These are phyloP conservation scores for Epichloe aotearoae DNA, from an alignment of 2,329 filamentous ascomycete genomes.

Conservation along the genomic window DNA sequence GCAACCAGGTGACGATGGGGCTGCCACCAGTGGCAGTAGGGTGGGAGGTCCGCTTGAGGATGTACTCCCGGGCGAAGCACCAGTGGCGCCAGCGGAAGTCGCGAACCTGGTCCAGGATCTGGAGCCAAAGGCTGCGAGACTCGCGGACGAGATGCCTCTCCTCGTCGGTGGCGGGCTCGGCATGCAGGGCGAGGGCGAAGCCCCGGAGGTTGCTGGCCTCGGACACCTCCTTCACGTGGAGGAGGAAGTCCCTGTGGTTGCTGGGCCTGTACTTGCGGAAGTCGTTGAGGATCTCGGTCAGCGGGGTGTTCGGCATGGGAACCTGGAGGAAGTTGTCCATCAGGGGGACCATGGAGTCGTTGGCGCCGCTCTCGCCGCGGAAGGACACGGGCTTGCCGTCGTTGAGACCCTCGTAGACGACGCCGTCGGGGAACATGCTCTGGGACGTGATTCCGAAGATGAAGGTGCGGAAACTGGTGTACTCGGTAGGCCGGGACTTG, in stretches of 20 bases:
- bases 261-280: constrained; percentile 82
- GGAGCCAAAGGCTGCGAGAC: constrained; percentile 47
- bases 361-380: constrained; percentile 85
- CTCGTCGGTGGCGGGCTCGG: constrained; percentile 12
- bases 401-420: constrained; percentile 75
- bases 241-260: constrained; percentile 77
- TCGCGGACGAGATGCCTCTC: constrained; percentile 34
- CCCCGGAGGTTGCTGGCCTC: constrained; percentile 39
- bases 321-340: constrained; percentile 80
- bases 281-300: constrained; percentile 77
- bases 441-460: constrained; percentile 93
- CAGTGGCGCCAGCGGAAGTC: constrained; percentile 77
- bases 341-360: constrained; percentile 87
- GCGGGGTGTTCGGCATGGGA: constrained; percentile 75
- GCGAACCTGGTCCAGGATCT: constrained; percentile 59
- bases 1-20: constrained; percentile 74
- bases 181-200: constrained; percentile 36
- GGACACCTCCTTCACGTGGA: constrained; percentile 47
- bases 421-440: constrained; percentile 86
- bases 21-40: constrained; percentile 70
- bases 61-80: constrained; percentile 77
- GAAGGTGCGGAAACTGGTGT: constrained; percentile 86
- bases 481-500: constrained; percentile 70
- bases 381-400: constrained; percentile 60
- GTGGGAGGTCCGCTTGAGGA: constrained; percentile 63